Conservation (phyloP, 345 rosid species). For the Conringia planisiliqua region DNA sequence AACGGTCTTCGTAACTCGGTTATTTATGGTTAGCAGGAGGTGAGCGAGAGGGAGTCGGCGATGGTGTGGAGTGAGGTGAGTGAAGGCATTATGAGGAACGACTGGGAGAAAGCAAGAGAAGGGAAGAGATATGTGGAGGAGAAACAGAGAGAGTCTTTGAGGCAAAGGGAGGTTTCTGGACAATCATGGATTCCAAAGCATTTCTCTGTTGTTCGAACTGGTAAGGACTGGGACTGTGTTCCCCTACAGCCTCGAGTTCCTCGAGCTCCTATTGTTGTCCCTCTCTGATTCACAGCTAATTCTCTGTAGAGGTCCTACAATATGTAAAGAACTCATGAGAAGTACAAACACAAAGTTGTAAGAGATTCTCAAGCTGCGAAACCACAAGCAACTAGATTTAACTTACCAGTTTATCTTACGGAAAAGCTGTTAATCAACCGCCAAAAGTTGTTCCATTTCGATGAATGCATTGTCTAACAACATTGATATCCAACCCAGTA, state of each 20-base stretch:
- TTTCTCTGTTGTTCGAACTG: slow-evolving; percentile 41
- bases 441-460: neutral
- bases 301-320: slow-evolving; percentile 6
- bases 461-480: neutral
- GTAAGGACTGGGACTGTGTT: slow-evolving; percentile 61
- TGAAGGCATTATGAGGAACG: slow-evolving; percentile 48
- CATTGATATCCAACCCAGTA: neutral
- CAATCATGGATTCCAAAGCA: slow-evolving; percentile 66
- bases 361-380: neutral
- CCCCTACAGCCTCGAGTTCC: slow-evolving; percentile 52
- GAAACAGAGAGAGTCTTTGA: slow-evolving; percentile 50
- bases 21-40: slow-evolving; percentile 37
- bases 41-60: slow-evolving; percentile 57
- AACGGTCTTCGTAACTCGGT: neutral
- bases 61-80: slow-evolving; percentile 71
- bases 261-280: slow-evolving; percentile 60
- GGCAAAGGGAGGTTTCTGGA: slow-evolving; percentile 44
- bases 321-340: slow-evolving; percentile 3
- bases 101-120: slow-evolving; percentile 74
- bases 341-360: neutral
- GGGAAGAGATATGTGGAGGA: slow-evolving; percentile 66
- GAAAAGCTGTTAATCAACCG: neutral
- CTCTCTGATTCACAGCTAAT: slow-evolving; percentile 20
- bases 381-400: neutral
- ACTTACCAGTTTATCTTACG: slow-evolving; percentile 2